Conservation (phyloP, 176 grass and related monocot genomes). For the Carex myosuroides region DNA sequence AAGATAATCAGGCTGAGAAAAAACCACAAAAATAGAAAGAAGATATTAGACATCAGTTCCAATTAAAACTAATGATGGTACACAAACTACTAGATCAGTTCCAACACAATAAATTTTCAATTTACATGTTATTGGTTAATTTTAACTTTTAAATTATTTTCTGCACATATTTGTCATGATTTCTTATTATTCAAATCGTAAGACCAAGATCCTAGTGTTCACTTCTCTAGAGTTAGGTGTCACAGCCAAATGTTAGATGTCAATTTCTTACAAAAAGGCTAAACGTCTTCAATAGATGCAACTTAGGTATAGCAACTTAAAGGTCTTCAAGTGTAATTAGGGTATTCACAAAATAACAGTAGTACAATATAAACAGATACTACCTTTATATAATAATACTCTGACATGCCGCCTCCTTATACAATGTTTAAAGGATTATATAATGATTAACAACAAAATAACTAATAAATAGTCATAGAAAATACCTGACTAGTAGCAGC, state of each 20-base stretch:
- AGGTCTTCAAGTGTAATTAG: not conserved
- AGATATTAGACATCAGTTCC: constrained; percentile 6
- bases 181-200: too few relatives aligned
- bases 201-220: too few relatives aligned
- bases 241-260: not conserved
- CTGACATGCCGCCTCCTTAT: not conserved
- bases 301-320: not conserved
- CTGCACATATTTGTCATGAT: not conserved
- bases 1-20: constrained; percentile 81
- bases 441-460: not conserved
- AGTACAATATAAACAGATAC: not conserved
- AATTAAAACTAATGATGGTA: not conserved
- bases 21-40: constrained; percentile 8
- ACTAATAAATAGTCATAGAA: not conserved
- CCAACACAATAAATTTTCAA: not conserved
- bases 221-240: not conserved
- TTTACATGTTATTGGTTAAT: not conserved
- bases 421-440: not conserved
- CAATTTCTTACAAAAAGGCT: not conserved
- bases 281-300: not conserved
- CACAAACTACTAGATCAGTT: not conserved
- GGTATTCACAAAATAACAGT: not conserved
- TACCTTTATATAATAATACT: not conserved
- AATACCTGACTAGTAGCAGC: constrained; percentile 55
- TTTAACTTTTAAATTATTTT: not conserved